Evolutionary conservation across 2,329 filamentous ascomycete genomes (phyloP).

Genomic region (Colletotrichum agaves): DNA sequence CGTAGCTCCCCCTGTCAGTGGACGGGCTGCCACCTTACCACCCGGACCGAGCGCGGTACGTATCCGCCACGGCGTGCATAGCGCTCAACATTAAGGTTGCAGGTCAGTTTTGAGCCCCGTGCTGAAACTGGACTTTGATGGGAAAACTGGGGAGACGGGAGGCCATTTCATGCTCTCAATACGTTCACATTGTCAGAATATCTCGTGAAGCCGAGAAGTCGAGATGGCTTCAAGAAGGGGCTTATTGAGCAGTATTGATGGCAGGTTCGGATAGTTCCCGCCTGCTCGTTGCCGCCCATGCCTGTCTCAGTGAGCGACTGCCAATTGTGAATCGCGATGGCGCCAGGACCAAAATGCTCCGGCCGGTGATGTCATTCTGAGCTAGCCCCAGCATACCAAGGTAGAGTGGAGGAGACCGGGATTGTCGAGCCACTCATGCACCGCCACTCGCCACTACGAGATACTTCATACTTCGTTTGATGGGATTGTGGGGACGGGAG

Average conservation of each 20-base stretch:
- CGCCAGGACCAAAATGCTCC: constrained; percentile 39
- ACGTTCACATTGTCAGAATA: background rate
- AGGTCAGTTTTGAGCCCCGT: constrained; percentile 34
- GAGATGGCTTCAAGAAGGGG: background rate
- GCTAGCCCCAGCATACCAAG: constrained; percentile 10
- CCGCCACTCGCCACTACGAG: constrained; percentile 35
- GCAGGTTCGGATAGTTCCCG: background rate
- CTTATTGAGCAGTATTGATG: no score
- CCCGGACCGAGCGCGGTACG: constrained; percentile 7
- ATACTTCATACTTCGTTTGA: background rate
- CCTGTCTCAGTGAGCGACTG: constrained; percentile 4
- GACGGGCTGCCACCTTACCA: background rate
- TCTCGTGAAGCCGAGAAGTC: background rate
- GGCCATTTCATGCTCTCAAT: constrained; percentile 14
- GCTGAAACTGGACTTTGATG: constrained; percentile 31
- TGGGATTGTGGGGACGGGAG: constrained; percentile 18
- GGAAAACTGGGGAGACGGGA: constrained; percentile 14
- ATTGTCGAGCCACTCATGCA: constrained; percentile 22
- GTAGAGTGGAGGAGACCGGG: no score
- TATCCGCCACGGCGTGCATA: constrained; percentile 23
- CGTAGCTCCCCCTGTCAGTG: constrained; percentile 34
- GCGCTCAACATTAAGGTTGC: constrained; percentile 37
- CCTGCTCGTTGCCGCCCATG: background rate
- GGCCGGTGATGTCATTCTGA: constrained; percentile 41
- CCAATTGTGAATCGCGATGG: background rate